Evolutionary conservation across 345 rosid genomes (phyloP).

Genomic region (Corymbia maculata): DNA sequence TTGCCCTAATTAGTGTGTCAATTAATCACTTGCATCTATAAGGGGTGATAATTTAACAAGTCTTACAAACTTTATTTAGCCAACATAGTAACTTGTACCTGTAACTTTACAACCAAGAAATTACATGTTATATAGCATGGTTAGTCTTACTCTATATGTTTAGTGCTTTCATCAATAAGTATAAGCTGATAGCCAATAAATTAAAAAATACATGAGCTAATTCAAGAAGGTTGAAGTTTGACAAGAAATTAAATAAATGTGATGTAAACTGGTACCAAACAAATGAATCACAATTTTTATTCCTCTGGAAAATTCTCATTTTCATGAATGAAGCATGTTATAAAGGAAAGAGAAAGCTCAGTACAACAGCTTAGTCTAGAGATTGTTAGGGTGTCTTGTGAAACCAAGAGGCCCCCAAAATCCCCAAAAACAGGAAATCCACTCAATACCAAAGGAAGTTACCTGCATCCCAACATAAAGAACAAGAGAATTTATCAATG

Average conservation of each 20-base stretch:
- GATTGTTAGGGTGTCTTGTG: neutral
- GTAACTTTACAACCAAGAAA: neutral
- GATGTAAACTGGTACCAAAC: neutral
- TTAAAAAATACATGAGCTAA: neutral
- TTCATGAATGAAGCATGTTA: neutral
- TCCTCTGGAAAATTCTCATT: neutral
- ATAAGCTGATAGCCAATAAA: neutral
- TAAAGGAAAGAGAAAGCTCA: neutral
- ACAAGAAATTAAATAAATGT: neutral
- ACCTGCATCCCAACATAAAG: slow-evolving; percentile 99
- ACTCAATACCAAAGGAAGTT: neutral
- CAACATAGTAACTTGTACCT: neutral
- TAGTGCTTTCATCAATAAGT: neutral
- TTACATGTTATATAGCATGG: neutral
- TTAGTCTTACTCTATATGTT: neutral
- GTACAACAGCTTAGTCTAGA: neutral
- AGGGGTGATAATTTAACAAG: neutral
- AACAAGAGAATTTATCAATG: slow-evolving; percentile 91
- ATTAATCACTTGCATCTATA: neutral
- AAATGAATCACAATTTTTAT: neutral
- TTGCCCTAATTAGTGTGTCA: neutral
- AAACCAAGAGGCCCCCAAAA: neutral
- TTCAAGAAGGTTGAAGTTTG: neutral
- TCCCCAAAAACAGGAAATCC: neutral
- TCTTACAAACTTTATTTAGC: neutral